Percentiles rank a stretch among this genome's conserved stretches.
Conservation (phyloP, 1,284 basidiomycete genomes). For the Ustilago shanxiensis region DNA sequence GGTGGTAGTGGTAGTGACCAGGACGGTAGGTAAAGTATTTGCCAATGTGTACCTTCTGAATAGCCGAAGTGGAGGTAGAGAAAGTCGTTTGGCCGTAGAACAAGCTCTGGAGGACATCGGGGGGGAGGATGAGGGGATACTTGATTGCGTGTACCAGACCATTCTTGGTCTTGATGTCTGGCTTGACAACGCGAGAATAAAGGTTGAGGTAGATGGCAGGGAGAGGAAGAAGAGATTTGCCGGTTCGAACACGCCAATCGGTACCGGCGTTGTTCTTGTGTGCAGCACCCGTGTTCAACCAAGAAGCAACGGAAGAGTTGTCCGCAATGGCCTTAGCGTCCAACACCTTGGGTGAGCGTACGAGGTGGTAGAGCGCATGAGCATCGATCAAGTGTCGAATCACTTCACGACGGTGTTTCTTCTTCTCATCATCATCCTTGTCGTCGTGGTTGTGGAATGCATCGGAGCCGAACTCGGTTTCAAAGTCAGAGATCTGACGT, state of each 20-base stretch:
- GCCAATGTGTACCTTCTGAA: slow-evolving; percentile 31
- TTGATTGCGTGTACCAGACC: slow-evolving; percentile 78
- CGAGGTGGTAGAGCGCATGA: slow-evolving; percentile 77
- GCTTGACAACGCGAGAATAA: slow-evolving; percentile 73
- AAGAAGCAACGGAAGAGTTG: slow-evolving; percentile 77
- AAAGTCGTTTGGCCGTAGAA: slow-evolving; percentile 74
- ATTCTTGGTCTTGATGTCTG: slow-evolving; percentile 73
- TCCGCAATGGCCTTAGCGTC: slow-evolving; percentile 72
- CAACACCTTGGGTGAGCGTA: slow-evolving; percentile 72
- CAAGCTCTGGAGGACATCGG: slow-evolving; percentile 75
- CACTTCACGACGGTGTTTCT: slow-evolving; percentile 74
- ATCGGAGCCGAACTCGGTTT: slow-evolving; percentile 19
- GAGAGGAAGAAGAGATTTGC: slow-evolving; percentile 71
- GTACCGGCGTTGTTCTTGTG: slow-evolving; percentile 72
- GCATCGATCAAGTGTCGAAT: slow-evolving; percentile 74
- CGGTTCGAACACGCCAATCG: slow-evolving; percentile 75
- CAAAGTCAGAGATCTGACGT: slow-evolving; percentile 42
- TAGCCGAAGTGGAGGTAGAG: slow-evolving; percentile 74
- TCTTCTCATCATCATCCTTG: slow-evolving; percentile 72
- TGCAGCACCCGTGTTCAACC: slow-evolving; percentile 70
- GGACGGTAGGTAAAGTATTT: slow-evolving; percentile 66
- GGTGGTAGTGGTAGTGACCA: slow-evolving; percentile 74
- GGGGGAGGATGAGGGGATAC: slow-evolving; percentile 77
- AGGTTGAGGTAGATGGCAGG: slow-evolving; percentile 75
- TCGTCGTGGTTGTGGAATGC: slow-evolving; percentile 15